Base-by-base conservation (phyloP, 2,329 filamentous ascomycete genomes). In the Beauveria pseudobassiana region DNA sequence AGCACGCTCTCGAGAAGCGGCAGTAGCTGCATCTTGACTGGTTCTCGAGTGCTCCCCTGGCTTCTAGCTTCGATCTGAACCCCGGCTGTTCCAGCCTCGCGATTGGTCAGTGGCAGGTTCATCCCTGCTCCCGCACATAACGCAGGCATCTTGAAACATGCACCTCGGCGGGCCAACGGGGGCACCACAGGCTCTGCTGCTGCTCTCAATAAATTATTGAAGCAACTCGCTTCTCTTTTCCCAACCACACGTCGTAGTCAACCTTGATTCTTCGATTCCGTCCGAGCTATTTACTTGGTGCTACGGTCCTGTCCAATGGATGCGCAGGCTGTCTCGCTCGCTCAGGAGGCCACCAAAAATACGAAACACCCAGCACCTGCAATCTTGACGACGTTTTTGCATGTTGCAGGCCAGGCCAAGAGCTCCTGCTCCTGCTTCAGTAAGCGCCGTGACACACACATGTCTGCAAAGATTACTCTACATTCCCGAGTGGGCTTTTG, bases 11-110 rank as follows among this genome's bases (percentile, higher is more conserved):
- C 56, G 51, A 5, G 10, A 6, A 50, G 46, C 46, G 56, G 56
- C 46, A 59, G 56, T 42, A 51, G 30, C 46, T 51, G 46, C 56
- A 59, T 59, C 56, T 59, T 59, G 46, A 59, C 56, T 59, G 56
- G 56, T 34, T 59, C 56, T 51, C 22, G 43, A 49, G 52, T 34
- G 56, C 51, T 54, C 51, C 51, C 48, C 42, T 30, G 26, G n/a
- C 18, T 59, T 28, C 2, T 59, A 59, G 56, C 46, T 43, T 50
- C 56, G 56, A 59, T 59, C 56, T 42, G 56, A 50, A 42, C 16
- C 38, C 43, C 1, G 34, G 28, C 54, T 12, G 28, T 34, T n/a
- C 3, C 43, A 49, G 42, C 14, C 8, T 43, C 34, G 10, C 50
- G 45, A 59, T 59, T 59, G 46, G 56, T n/a, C 34, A 30, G 45